Conservation (phyloP, 1,284 basidiomycete species). For the Afroboletus lepidellus region DNA sequence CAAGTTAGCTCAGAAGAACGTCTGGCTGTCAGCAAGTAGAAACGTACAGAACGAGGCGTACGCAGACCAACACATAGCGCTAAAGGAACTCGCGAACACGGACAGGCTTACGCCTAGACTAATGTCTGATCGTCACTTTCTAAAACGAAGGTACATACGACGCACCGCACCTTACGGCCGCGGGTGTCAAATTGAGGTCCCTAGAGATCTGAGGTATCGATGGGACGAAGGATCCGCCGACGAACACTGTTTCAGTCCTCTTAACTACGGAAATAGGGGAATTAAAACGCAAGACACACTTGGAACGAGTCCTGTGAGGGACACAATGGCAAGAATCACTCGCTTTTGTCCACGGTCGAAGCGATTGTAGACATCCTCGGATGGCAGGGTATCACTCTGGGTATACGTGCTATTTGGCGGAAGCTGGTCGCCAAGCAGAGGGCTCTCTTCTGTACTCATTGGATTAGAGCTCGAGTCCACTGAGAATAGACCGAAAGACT, state of each 20-base stretch:
- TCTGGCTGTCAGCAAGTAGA: not conserved
- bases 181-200: constrained; percentile 39
- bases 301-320: constrained; percentile 31
- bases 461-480: no score
- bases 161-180: constrained; percentile 44
- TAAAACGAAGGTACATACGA: not conserved
- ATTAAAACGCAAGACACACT: constrained; percentile 11
- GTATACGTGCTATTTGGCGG: not conserved
- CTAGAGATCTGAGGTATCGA: constrained; percentile 44
- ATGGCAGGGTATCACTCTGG: not conserved
- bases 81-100: constrained; percentile 22
- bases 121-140: not conserved
- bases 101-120: constrained; percentile 31
- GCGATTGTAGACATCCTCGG: constrained; percentile 39
- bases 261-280: not conserved
- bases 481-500: no score
- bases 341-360: constrained; percentile 39
- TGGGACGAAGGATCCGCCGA: constrained; percentile 45
- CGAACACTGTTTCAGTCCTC: constrained; percentile 37
- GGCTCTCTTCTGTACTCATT: constrained; percentile 25
- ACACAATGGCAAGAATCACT: constrained; percentile 42
- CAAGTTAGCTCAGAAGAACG: not conserved
- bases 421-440: constrained; percentile 14
- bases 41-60: constrained; percentile 31
- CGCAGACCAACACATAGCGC: constrained; percentile 28